These are phyloP conservation scores for Emiliania huxleyi DNA, from an alignment of 78 protist genomes.

Conservation along the genomic window DNA sequence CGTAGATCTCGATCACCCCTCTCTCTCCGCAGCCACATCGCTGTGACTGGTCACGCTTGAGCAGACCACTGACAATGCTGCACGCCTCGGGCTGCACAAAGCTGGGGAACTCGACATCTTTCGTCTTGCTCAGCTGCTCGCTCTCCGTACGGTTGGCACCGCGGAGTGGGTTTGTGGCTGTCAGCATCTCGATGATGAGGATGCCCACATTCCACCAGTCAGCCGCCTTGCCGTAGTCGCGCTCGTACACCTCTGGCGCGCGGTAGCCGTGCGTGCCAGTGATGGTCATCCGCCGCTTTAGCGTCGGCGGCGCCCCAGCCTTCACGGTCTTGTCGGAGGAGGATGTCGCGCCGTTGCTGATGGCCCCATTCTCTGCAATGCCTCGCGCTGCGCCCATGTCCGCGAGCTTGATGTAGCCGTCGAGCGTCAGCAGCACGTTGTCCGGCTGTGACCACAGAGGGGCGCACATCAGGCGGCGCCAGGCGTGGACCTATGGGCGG, in stretches of 20 bases:
- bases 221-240: conserved; percentile 28
- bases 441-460: no score
- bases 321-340: neutral
- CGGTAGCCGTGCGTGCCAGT: conserved; percentile 25
- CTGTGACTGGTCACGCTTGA: neutral
- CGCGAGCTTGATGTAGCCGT: conserved; percentile 40
- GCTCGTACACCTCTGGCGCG: conserved; percentile 45
- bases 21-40: conserved; percentile 33
- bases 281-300: conserved; percentile 22
- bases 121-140: conserved; percentile 12
- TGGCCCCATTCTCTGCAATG: neutral
- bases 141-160: neutral
- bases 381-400: conserved; percentile 50
- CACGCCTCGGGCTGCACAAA: no score
- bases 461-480: no score
- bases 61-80: neutral
- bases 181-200: conserved; percentile 36
- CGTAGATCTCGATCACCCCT: conserved; percentile 13
- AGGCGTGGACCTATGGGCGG: no score
- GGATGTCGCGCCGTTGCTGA: neutral
- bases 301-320: no score
- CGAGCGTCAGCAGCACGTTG: conserved; percentile 36
- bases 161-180: conserved; percentile 42
- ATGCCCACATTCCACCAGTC: conserved; percentile 56
- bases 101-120: no score